Base-by-base conservation (phyloP, 169 alveolate genomes). In the Besnoitia besnoiti region DNA sequence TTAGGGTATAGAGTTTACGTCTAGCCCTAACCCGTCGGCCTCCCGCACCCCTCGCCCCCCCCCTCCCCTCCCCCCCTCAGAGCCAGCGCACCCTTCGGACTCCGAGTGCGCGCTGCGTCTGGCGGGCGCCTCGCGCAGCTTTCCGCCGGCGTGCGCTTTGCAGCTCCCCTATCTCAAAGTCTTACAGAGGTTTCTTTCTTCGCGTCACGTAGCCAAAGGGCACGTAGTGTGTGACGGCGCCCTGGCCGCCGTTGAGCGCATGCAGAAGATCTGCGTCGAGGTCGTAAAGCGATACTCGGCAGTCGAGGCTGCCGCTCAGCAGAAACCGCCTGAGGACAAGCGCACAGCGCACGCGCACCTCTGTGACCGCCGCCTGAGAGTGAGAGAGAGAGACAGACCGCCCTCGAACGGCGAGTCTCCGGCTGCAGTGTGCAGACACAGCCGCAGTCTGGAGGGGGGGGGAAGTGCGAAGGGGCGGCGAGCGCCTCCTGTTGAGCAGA, bases 281-380 rank as follows among this genome's bases (percentile, higher is more conserved):
- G 90, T 90, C 93, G 90, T 79, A 90, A 47, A 90, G 85, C 21
- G 93, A 88, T 16, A 90, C 62, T 21, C 85, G 50, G 85, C 93
- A 85, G 79, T 90, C 93, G 85, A 88, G 40, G 85, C 93, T 90
- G 90, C 93, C 84, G 46, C 90, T 80, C 33, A 90, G 93, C 85
- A 90, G 42, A 49, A 77, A 90, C 35, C 93, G 90, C 37, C 93
- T 90, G 93, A 67, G 24, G n/a, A 55, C 16, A 49, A 10, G 59
- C 59, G 67, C 67, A n/a, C 5, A 55, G 67, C 67, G 67, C 30
- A 49, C 55, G 14, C 67, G 30, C 12, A 55, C n/a, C n/a, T n/a
- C n/a, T n/a, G n/a, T n/a, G n/a, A n/a, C n/a, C n/a, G n/a, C n/a
- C n/a, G n/a, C n/a, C n/a, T n/a, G n/a, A n/a, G n/a, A n/a, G n/a